Evolutionary conservation across 768 basidiomycete genomes (phyloP).

Genomic region (Leccinum boreale): DNA sequence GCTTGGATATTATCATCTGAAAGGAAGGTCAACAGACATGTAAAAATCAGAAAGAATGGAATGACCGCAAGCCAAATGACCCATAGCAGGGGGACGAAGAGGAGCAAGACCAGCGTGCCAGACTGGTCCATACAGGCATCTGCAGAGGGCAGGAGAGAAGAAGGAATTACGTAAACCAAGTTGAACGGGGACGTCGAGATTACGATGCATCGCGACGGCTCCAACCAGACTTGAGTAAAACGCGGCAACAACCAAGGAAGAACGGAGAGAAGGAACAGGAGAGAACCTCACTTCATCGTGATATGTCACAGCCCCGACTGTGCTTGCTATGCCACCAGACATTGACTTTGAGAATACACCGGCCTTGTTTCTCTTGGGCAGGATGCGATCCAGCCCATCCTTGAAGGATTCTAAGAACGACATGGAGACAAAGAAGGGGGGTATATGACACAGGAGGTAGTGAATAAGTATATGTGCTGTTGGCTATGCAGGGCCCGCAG

Average conservation of each 20-base stretch:
- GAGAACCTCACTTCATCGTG: conserved; percentile 67
- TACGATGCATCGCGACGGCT: conserved; percentile 15
- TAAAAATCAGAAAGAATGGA: conserved; percentile 10
- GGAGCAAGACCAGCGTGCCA: conserved; percentile 55
- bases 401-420: conserved; percentile 28
- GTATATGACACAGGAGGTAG: not conserved
- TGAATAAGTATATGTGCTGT: conserved; percentile 7
- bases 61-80: conserved; percentile 69
- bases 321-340: conserved; percentile 56
- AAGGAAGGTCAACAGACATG: conserved; percentile 13
- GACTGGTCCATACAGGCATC: conserved; percentile 39
- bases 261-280: not conserved
- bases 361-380: conserved; percentile 21
- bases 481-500: conserved; percentile 9
- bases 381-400: conserved; percentile 30
- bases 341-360: conserved; percentile 32
- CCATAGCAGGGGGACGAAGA: conserved; percentile 64
- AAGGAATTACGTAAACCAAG: conserved; percentile 32
- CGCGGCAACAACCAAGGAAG: conserved; percentile 5
- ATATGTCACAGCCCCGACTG: conserved; percentile 56
- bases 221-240: conserved; percentile 7
- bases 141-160: conserved; percentile 25
- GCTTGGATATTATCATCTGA: conserved; percentile 87
- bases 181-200: conserved; percentile 21
- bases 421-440: conserved; percentile 13